Evolutionary conservation across 2,329 filamentous ascomycete species (phyloP).

Genomic region (Lecanicillium sp.): DNA sequence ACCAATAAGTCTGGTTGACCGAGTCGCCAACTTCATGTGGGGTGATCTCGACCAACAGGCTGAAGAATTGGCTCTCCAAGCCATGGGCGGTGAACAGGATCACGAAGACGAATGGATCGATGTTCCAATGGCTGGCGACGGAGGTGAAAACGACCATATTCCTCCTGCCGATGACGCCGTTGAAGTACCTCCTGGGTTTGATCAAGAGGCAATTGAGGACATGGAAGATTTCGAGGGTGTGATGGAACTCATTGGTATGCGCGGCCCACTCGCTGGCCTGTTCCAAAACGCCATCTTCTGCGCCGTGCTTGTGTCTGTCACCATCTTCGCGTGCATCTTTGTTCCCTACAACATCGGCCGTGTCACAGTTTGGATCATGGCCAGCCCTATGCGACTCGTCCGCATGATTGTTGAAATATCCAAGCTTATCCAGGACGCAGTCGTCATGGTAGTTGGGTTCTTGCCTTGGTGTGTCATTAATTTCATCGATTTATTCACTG

Average conservation of each 20-base stretch:
- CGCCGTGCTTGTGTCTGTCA: conserved; percentile 79
- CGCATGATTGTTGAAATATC: conserved; percentile 64
- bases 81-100: conserved; percentile 28
- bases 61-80: conserved; percentile 15
- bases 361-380: conserved; percentile 68
- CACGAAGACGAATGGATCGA: conserved; percentile 43
- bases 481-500: conserved; percentile 28
- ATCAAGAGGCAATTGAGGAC: conserved; percentile 71
- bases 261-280: conserved; percentile 80
- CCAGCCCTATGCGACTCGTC: conserved; percentile 71
- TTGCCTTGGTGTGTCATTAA: conserved; percentile 36
- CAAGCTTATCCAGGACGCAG: conserved; percentile 72
- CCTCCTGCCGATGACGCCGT: conserved; percentile 15
- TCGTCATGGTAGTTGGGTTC: conserved; percentile 56
- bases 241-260: conserved; percentile 93
- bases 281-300: conserved; percentile 96
- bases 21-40: conserved; percentile 55
- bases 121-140: conserved; percentile 17
- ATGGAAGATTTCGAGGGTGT: conserved; percentile 94
- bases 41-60: conserved; percentile 39
- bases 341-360: conserved; percentile 90
- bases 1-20: conserved; percentile 8
- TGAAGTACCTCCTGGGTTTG: conserved; percentile 46
- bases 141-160: conserved; percentile 42
- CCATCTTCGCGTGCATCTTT: conserved; percentile 79